Percentiles rank a stretch among this genome's conserved stretches.
phyloP scores from a whole-genome alignment of 2,329 filamentous ascomycete genomes.

The Fusarium proliferatum region DNA sequence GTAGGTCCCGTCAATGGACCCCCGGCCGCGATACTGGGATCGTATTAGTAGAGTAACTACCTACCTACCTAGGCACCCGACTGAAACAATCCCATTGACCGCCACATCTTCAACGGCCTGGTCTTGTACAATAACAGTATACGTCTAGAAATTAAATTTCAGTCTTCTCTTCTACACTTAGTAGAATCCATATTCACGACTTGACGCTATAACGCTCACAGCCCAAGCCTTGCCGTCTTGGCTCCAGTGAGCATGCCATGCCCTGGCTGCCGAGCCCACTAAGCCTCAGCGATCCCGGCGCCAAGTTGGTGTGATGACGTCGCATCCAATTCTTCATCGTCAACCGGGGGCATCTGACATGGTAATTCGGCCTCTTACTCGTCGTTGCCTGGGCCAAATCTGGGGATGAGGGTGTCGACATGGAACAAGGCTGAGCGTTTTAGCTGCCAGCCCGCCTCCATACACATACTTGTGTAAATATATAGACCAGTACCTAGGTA shows the following conservation, averaged over 20 bases:
- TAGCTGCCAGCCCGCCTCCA: not conserved
- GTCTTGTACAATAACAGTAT: not conserved
- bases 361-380: slow-evolving; percentile 17
- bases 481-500: not conserved
- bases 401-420: slow-evolving; percentile 5
- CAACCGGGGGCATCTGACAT: slow-evolving; percentile 26
- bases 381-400: slow-evolving; percentile 21
- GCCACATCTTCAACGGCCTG: not conserved
- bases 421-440: slow-evolving; percentile 21
- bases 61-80: not conserved
- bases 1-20: not conserved
- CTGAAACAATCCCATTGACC: slow-evolving; percentile 2
- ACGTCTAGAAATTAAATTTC: not conserved
- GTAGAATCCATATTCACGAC: not conserved
- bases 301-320: slow-evolving; percentile 35
- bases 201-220: not conserved
- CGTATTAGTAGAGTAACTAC: not conserved
- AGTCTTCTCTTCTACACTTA: not conserved
- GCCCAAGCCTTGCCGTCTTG: not conserved
- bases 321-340: slow-evolving; percentile 15
- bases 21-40: not conserved
- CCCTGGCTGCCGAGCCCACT: slow-evolving; percentile 7
- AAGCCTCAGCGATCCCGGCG: slow-evolving; percentile 28
- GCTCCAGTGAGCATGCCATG: not conserved
- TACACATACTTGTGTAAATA: not conserved